Evolutionary conservation across 75 land plant genomes (phyloP).

Genomic region (Larix kaempferi): DNA sequence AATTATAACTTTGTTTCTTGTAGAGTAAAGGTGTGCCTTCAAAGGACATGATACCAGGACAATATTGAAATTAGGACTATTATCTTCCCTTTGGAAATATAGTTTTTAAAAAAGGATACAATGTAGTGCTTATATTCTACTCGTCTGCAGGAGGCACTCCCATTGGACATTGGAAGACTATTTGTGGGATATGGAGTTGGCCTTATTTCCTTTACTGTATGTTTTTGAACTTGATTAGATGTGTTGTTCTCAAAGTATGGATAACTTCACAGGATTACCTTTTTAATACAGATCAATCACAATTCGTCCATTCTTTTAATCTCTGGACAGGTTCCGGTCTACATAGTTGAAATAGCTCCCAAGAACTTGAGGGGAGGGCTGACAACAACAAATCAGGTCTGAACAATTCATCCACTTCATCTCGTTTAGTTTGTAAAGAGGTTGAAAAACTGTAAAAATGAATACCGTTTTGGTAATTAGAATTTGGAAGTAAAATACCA

Average conservation of each 20-base stretch:
- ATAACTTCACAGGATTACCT: background rate
- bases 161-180: constrained; percentile 60
- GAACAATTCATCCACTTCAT: background rate
- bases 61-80: background rate
- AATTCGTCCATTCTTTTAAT: background rate
- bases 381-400: constrained; percentile 62
- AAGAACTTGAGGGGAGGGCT: constrained; percentile 68
- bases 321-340: constrained; percentile 66
- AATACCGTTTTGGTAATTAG: background rate
- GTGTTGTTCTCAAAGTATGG: background rate
- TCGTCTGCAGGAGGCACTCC: constrained; percentile 32
- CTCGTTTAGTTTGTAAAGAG: background rate
- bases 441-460: background rate
- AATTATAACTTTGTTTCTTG: background rate
- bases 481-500: background rate
- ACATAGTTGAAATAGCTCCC: constrained; percentile 81
- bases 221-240: background rate
- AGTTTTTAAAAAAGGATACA: background rate
- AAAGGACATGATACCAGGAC: background rate
- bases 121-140: no score
- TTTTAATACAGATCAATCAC: background rate
- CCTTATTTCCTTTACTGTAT: constrained; percentile 64
- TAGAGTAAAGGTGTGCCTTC: background rate
- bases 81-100: background rate
- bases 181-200: constrained; percentile 64